Base-by-base conservation (phyloP, 805 yeast species). In the Wickerhamiella siamensis region DNA sequence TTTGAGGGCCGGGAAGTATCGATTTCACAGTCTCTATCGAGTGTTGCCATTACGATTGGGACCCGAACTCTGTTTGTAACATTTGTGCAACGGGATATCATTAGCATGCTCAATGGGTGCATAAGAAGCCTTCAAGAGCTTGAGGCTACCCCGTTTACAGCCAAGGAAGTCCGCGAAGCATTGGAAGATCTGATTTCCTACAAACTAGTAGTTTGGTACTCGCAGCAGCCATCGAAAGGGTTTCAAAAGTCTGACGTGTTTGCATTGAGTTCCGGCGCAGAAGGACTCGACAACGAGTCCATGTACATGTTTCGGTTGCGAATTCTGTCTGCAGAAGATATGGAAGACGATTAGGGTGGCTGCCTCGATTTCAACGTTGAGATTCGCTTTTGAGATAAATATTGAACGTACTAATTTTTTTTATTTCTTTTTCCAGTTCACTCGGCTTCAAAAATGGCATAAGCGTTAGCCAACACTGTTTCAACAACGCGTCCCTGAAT, bases 381-480 rank as follows among this genome's bases (percentile, higher is more conserved):
- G n/a, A n/a, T n/a, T n/a, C n/a, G n/a, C n/a, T n/a, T n/a, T n/a
- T n/a, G n/a, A n/a, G n/a, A n/a, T n/a, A n/a, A n/a, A n/a, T n/a
- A n/a, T n/a, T n/a, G n/a, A n/a, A n/a, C n/a, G n/a, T n/a, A n/a
- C n/a, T n/a, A n/a, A n/a, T n/a, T n/a, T n/a, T n/a, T n/a, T n/a
- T n/a, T n/a, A n/a, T n/a, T n/a, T n/a, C n/a, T n/a, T n/a, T n/a
- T n/a, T n/a, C n/a, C n/a, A n/a, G n/a, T 4, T 36, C 46, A 57
- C 52, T 75, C 81, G 2, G 78, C 75, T 49, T 75, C 81, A 55
- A 75, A 75, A 26, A 91, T 87, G 46, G 83, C 93, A 47, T 75
- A 78, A 6, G 95, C 88, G 52, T 84, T 84, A 45, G 70, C 61
- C 62, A 88, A 75, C 54, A 91, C 71, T 45, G 86, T 88, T 57